Conservation (phyloP, 2,329 filamentous ascomycete species). For the Monilinia polystroma region DNA sequence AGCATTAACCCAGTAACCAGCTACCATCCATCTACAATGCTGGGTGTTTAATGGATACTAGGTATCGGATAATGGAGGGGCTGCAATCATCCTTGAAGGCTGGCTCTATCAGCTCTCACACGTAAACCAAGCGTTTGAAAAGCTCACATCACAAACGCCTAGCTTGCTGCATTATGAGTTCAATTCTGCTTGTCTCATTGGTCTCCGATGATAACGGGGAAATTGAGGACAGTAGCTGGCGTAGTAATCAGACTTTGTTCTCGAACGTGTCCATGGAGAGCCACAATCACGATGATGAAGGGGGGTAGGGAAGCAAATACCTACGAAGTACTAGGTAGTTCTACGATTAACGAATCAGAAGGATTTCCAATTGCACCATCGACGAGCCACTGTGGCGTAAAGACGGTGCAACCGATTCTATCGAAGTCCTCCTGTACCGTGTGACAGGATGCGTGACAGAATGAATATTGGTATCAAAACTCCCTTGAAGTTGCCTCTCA, state of each 20-base stretch:
- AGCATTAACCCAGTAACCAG: constrained; percentile 1
- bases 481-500: not conserved
- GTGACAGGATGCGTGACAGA: too few relatives aligned
- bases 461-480: not conserved
- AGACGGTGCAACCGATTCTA: not conserved
- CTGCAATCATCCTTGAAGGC: not conserved
- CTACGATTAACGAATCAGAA: not conserved
- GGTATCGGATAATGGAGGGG: not conserved
- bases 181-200: not conserved
- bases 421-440: not conserved
- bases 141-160: constrained; percentile 1
- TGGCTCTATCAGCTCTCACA: not conserved
- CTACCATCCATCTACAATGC: not conserved
- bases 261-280: not conserved
- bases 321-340: not conserved
- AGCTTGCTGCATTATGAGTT: constrained; percentile 1
- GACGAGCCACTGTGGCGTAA: constrained; percentile 7
- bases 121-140: not conserved
- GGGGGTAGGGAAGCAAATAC: too few relatives aligned
- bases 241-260: not conserved
- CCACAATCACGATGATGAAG: not conserved
- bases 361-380: not conserved
- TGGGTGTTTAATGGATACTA: not conserved
- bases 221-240: not conserved
- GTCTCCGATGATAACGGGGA: not conserved